These are phyloP conservation scores for Fusarium irregulare DNA, from an alignment of 2,329 filamentous ascomycete genomes.

Conservation along the genomic window DNA sequence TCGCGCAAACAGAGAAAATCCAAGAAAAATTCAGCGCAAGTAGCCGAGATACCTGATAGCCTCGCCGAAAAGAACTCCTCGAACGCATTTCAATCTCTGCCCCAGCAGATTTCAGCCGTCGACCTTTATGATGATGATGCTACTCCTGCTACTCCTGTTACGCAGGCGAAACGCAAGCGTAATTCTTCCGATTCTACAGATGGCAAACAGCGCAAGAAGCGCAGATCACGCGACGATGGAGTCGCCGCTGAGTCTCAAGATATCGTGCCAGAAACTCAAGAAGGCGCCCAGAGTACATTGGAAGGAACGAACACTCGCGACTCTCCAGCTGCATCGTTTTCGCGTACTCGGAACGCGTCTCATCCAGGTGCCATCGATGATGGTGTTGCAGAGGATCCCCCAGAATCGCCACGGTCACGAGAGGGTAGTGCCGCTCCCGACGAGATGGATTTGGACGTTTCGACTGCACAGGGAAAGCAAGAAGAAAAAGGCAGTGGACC, in stretches of 20 bases:
- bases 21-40: slow-evolving; percentile 40
- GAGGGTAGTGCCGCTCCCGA: slow-evolving; percentile 44
- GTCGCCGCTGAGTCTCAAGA: slow-evolving; percentile 33
- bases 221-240: slow-evolving; percentile 43
- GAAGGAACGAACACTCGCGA: slow-evolving; percentile 14
- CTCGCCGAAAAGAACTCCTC: slow-evolving; percentile 20
- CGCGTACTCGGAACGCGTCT: slow-evolving; percentile 26
- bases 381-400: slow-evolving; percentile 32
- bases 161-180: slow-evolving; percentile 51
- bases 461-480: slow-evolving; percentile 17
- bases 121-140: slow-evolving; percentile 35
- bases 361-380: slow-evolving; percentile 35
- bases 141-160: slow-evolving; percentile 31
- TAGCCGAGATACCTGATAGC: slow-evolving; percentile 39
- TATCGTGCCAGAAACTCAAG: slow-evolving; percentile 37
- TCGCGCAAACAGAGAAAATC: slow-evolving; percentile 44
- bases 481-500: slow-evolving; percentile 11
- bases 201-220: slow-evolving; percentile 51
- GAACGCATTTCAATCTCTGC: slow-evolving; percentile 17
- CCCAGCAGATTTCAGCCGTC: slow-evolving; percentile 14
- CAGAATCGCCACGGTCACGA: slow-evolving; percentile 47
- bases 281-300: slow-evolving; percentile 29
- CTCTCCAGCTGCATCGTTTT: slow-evolving; percentile 23
- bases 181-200: slow-evolving; percentile 48
- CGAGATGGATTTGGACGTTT: slow-evolving; percentile 43